Percentiles rank a stretch among this genome's conserved stretches.
Conservation (phyloP, 306 rosid species). For the Albizia julibrissin region DNA sequence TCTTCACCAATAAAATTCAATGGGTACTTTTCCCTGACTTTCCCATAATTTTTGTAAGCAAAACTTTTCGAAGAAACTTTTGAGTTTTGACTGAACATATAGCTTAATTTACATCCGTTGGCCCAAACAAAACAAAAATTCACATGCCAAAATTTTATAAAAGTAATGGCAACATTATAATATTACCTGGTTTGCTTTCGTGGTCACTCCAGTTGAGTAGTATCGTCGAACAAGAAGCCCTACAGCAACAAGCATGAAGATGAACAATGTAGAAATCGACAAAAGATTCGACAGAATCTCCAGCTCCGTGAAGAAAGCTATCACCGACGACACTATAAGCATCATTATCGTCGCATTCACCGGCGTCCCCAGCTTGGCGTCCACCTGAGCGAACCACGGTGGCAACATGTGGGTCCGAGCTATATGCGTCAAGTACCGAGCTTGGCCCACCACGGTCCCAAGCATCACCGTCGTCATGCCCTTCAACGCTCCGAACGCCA, state of each 20-base stretch:
- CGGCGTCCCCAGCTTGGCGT: constrained; percentile 69
- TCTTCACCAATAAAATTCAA: too few species aligned
- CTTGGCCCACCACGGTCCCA: constrained; percentile 74
- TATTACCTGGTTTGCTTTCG: constrained; percentile 19
- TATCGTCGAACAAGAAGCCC: constrained; percentile 75
- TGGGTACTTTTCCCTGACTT: too few species aligned
- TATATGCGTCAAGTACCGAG: constrained; percentile 82
- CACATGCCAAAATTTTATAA: not conserved
- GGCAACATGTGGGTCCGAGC: constrained; percentile 93
- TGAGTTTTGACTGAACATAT: too few species aligned
- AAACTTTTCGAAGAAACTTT: too few species aligned
- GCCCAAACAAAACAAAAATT: too few species aligned
- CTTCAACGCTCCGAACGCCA: constrained; percentile 72
- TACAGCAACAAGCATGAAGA: constrained; percentile 76
- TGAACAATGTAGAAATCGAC: constrained; percentile 73
- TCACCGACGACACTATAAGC: constrained; percentile 55
- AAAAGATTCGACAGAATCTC: constrained; percentile 56
- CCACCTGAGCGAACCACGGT: constrained; percentile 73
- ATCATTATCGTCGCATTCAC: constrained; percentile 69
- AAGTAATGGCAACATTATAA: not conserved
- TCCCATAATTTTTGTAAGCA: too few species aligned
- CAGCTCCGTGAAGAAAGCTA: constrained; percentile 71
- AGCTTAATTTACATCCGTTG: too few species aligned
- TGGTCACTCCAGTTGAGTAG: constrained; percentile 54
- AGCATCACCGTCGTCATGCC: constrained; percentile 87